These are phyloP conservation scores for Geoglossum cookeanum DNA, from an alignment of 2,329 filamentous ascomycete species.

Conservation along the genomic window DNA sequence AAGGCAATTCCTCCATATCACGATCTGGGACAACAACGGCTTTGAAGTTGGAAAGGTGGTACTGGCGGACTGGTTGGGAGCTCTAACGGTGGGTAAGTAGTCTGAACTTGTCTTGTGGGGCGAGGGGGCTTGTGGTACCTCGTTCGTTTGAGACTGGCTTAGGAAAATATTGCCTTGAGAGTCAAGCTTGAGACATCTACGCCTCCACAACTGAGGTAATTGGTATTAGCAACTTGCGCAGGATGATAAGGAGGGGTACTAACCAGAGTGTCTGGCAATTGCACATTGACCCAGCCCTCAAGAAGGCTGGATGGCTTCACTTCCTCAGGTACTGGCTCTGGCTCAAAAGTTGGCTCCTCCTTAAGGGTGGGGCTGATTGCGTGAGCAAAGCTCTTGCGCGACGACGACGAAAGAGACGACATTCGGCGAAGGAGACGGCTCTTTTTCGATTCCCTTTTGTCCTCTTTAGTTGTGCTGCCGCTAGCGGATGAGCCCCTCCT, in stretches of 20 bases:
- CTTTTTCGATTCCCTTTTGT: slow-evolving; percentile 35
- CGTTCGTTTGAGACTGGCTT: slow-evolving; percentile 45
- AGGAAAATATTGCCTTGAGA: slow-evolving; percentile 67
- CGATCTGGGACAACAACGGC: slow-evolving; percentile 68
- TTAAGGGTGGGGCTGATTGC: slow-evolving; percentile 19
- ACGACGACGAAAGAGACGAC: slow-evolving; percentile 34
- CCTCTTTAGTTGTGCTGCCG: slow-evolving; percentile 17
- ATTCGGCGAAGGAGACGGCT: slow-evolving; percentile 47
- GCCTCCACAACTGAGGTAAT: slow-evolving; percentile 57
- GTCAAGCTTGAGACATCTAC: slow-evolving; percentile 72
- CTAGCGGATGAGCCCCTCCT: background rate
- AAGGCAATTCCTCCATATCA: slow-evolving; percentile 79
- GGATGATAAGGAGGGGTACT: slow-evolving; percentile 11
- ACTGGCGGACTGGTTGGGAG: slow-evolving; percentile 44
- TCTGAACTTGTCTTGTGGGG: background rate
- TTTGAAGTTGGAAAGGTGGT: slow-evolving; percentile 70
- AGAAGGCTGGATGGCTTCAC: background rate
- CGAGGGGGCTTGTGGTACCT: slow-evolving; percentile 13
- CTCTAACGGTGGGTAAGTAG: slow-evolving; percentile 15
- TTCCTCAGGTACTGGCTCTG: background rate
- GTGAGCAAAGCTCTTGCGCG: slow-evolving; percentile 25
- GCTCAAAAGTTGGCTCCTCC: slow-evolving; percentile 15
- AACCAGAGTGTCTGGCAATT: slow-evolving; percentile 80
- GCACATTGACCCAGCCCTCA: slow-evolving; percentile 73
- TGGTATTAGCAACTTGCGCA: slow-evolving; percentile 8